Evolutionary conservation across 1,139 yeast genomes (phyloP).

Genomic region (Suhomyces bolitotheri): DNA sequence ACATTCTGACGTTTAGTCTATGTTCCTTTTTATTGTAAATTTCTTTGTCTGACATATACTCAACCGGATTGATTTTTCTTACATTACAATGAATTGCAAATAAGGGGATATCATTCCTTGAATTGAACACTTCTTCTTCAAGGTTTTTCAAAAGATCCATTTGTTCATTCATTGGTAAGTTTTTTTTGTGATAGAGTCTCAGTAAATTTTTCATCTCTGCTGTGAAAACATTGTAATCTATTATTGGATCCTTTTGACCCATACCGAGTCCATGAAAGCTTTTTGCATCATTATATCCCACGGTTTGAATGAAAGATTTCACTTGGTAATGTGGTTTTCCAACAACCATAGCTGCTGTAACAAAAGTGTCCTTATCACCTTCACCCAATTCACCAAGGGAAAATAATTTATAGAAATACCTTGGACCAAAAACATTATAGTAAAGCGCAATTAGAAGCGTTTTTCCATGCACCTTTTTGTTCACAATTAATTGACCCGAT

Average conservation of each 20-base stretch:
- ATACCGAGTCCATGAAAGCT: conserved; percentile 39
- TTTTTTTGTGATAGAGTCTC: conserved; percentile 11
- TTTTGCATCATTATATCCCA: conserved; percentile 30
- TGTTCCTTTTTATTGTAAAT: conserved; percentile 28
- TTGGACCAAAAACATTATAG: conserved; percentile 61
- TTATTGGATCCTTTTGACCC: conserved; percentile 39
- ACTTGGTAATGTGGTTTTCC: conserved; percentile 54
- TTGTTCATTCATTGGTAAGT: conserved; percentile 21
- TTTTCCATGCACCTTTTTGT: conserved; percentile 53
- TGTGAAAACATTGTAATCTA: conserved; percentile 23
- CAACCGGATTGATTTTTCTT: conserved; percentile 38
- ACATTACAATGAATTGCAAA: conserved; percentile 40
- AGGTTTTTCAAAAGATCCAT: conserved; percentile 22
- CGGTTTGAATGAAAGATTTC: conserved; percentile 33
- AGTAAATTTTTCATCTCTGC: conserved; percentile 17
- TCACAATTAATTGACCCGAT: conserved; percentile 58
- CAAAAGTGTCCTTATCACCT: conserved; percentile 68
- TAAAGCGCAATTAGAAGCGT: conserved; percentile 53
- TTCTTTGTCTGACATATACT: conserved; percentile 24
- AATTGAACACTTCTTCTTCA: conserved; percentile 20
- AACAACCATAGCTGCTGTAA: conserved; percentile 53
- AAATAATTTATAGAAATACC: conserved; percentile 52
- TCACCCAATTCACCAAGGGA: conserved; percentile 64
- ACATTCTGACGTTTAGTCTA: conserved; percentile 31
- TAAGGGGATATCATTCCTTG: conserved; percentile 19